Base-by-base conservation (phyloP, 2,329 filamentous ascomycete genomes). In the Fusarium fujikuroi region DNA sequence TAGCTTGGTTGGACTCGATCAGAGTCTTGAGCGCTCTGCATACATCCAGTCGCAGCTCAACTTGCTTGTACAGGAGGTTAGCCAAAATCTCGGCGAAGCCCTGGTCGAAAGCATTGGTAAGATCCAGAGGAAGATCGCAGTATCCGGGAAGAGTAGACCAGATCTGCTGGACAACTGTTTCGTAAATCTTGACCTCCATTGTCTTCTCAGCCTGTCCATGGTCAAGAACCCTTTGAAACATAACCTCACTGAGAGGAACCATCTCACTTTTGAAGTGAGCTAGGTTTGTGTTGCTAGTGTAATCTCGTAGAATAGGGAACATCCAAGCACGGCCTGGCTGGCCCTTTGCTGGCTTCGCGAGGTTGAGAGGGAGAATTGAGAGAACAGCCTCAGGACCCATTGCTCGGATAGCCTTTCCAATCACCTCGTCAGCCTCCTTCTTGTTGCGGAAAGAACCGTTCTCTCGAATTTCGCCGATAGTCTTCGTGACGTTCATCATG, bases 151-250 rank as follows among this genome's bases (percentile, higher is more conserved):
- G 87, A 58, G 93, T 92, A 2, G 94, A 94, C 96, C 96, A 99
- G 46, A 95, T 95, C 80, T 99, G 96, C 75, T 97, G 93, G 14
- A 99, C 94, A 9, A 99, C 86, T 0, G 96, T 98, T 84, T 99
- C 95, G 80, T 96, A 99, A 66, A 99, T 97, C 86, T 99, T 99
- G 79, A 96, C 89, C 81, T 98, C 95, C 88, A 97, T 95, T 0
- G 94, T 96, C 87, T 97, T 98, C 79, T 95, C 93, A 19, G 90
- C 91, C 28, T 89, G 85, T 19, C 93, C 93, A 77, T 97, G 93
- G 70, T 97, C 92, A 52, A 97, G 85, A 9, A 98, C 93, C 74
- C 90, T 91, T 80, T 98, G 94, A 81, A 95, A 98, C 87, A 99
- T 93, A 56, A 89, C 84, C 80, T 97, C 93, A 80, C 95, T 98